These are phyloP conservation scores for Boletus rubropictus DNA, from an alignment of 768 basidiomycete genomes.

Conservation along the genomic window DNA sequence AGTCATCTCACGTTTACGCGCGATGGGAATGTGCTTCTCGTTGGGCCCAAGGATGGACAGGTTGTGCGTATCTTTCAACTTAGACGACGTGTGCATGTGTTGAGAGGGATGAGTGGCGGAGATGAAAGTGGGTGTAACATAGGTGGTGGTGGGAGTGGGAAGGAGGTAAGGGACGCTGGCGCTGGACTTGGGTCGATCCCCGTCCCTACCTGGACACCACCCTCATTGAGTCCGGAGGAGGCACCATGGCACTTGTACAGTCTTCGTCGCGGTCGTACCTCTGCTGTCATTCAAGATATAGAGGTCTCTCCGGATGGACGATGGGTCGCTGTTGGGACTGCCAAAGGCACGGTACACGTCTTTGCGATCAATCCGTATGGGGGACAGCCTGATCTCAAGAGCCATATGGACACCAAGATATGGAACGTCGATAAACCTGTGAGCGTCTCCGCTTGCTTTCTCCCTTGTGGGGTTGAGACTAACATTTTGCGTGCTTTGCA, in stretches of 20 bases:
- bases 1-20: slow-evolving; percentile 44
- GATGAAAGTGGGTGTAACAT: neutral
- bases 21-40: slow-evolving; percentile 48
- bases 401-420: slow-evolving; percentile 56
- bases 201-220: slow-evolving; percentile 1
- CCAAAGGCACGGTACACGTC: slow-evolving; percentile 60
- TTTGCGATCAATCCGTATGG: slow-evolving; percentile 77
- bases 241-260: slow-evolving; percentile 58
- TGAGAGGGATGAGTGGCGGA: slow-evolving; percentile 9
- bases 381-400: slow-evolving; percentile 54
- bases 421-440: slow-evolving; percentile 47
- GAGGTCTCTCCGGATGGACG: slow-evolving; percentile 44
- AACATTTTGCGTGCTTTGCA: neutral
- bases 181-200: slow-evolving; percentile 1
- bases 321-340: slow-evolving; percentile 66
- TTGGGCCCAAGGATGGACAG: slow-evolving; percentile 52
- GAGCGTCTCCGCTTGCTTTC: slow-evolving; percentile 16
- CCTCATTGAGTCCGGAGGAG: slow-evolving; percentile 6
- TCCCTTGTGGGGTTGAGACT: neutral
- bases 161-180: slow-evolving; percentile 4
- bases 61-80: slow-evolving; percentile 45
- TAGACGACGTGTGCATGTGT: slow-evolving; percentile 22
- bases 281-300: slow-evolving; percentile 53
- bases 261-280: slow-evolving; percentile 66
- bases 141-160: neutral